Conservation (phyloP, 495 filamentous ascomycete species). For the Bacidia gigantensis region DNA sequence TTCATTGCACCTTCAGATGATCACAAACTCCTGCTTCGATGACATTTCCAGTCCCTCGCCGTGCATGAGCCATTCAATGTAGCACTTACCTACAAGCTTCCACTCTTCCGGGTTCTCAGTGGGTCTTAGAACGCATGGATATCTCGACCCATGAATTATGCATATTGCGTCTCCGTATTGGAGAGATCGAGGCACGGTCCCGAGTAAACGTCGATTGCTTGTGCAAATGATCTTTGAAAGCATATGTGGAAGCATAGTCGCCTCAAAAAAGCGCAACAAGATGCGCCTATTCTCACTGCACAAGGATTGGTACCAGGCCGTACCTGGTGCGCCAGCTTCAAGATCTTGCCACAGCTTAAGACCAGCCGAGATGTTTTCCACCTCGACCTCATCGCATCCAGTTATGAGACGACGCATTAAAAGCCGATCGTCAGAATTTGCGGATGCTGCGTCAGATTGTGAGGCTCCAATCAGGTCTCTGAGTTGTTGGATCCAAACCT, state of each 20-base stretch:
- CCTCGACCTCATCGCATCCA: too few relatives aligned
- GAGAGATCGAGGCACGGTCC: background rate
- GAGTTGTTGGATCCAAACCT: too few relatives aligned
- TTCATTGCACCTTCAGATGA: background rate
- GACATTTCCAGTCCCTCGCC: background rate
- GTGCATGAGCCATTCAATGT: background rate
- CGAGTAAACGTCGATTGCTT: background rate
- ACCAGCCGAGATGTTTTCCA: too few relatives aligned
- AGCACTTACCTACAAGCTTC: background rate
- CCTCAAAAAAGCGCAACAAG: too few relatives aligned
- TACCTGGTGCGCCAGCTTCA: too few relatives aligned
- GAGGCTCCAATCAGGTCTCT: too few relatives aligned
- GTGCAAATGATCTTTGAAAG: background rate
- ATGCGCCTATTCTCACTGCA: too few relatives aligned
- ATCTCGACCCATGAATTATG: background rate
- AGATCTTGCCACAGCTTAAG: too few relatives aligned
- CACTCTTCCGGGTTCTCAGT: background rate
- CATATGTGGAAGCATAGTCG: background rate
- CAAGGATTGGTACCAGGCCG: too few relatives aligned
- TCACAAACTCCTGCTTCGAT: background rate
- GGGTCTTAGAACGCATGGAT: background rate
- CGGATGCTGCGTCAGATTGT: too few relatives aligned
- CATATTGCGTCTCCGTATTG: background rate
- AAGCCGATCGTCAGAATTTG: too few relatives aligned
- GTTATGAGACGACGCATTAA: too few relatives aligned